Base-by-base conservation (phyloP, 208 protist species). In the Trypanosoma caninum region DNA sequence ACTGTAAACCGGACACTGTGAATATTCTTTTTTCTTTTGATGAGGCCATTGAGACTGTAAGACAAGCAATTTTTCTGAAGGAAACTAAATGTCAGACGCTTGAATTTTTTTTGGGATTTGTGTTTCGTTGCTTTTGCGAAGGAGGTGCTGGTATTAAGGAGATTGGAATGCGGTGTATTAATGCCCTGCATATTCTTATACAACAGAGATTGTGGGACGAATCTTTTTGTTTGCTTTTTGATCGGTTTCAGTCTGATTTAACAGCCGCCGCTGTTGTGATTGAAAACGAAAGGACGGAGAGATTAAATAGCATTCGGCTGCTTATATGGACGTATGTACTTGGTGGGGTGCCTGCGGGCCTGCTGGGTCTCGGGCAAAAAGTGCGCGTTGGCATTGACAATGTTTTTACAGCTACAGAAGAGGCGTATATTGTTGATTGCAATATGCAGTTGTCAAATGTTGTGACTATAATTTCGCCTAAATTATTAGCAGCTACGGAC, bases 101-200 rank as follows among this genome's bases (percentile, higher is more conserved):
- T 74, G 51, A 56, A 69, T 72, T 65, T 37, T 55, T 72, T 25
- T 72, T 72, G 20, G 35, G 38, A 1, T 65, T 72, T 65, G 48
- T 42, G 5, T 5, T 64, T 52, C 57, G 57, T 18, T 65, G 65
- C 50, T 10, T 72, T 20, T 46, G 46, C 46, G n/a, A 25, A 25
- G 30, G 25, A 16, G 38, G 3, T 33, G 14, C 1, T 38, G 52
- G 61, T 35, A 18, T 70, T n/a, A 38, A 37, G 11, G 65, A 72
- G 18, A 72, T 22, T 2, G 51, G 57, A 11, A 16, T 72, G 25
- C 46, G 58, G 2, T 60, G 58, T 33, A 37, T 65, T 20, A 44
- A 47, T 53, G 46, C 57, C 7, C 34, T 72, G 13, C 65, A 72
- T 30, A 60, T 23, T 25, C 58, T 72, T 59, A 31, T 72, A 2